Conservation (phyloP, 1,139 yeast species). For the Diutina catenulata region DNA sequence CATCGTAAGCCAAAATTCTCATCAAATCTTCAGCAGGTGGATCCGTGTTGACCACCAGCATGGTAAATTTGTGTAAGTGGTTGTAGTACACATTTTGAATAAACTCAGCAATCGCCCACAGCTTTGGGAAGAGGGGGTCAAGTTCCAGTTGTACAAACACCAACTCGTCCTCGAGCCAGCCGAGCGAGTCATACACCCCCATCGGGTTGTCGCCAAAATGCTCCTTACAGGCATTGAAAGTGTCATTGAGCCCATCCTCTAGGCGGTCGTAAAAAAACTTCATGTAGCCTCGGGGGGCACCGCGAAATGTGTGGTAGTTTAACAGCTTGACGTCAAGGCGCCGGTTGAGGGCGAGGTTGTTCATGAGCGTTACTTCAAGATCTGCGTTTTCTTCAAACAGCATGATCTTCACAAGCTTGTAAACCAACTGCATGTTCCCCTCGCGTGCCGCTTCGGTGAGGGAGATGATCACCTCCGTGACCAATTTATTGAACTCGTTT, state of each 20-base stretch:
- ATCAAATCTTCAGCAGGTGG: constrained; percentile 62
- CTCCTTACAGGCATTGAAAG: constrained; percentile 53
- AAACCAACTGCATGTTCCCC: constrained; percentile 56
- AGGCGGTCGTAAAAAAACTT: constrained; percentile 51
- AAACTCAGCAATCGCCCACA: constrained; percentile 62
- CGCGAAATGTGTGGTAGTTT: constrained; percentile 26
- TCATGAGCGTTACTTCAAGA: constrained; percentile 41
- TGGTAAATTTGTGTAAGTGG: constrained; percentile 51
- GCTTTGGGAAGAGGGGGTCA: constrained; percentile 45
- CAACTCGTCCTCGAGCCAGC: constrained; percentile 80
- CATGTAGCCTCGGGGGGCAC: constrained; percentile 49
- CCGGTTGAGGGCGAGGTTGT: constrained; percentile 24
- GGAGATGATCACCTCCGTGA: constrained; percentile 50
- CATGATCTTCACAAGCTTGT: constrained; percentile 62
- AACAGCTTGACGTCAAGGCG: constrained; percentile 12
- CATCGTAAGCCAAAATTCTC: constrained; percentile 62
- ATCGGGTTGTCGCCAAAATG: constrained; percentile 44
- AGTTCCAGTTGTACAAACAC: constrained; percentile 50
- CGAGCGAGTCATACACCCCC: constrained; percentile 56
- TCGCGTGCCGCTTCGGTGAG: constrained; percentile 61
- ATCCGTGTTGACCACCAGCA: constrained; percentile 52
- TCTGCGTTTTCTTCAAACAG: constrained; percentile 79
- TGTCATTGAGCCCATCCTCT: constrained; percentile 48
- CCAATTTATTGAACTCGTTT: constrained; percentile 49
- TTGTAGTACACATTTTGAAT: constrained; percentile 60